phyloP scores from a whole-genome alignment of 140 eudicot genomes.

The Cichorium intybus region DNA sequence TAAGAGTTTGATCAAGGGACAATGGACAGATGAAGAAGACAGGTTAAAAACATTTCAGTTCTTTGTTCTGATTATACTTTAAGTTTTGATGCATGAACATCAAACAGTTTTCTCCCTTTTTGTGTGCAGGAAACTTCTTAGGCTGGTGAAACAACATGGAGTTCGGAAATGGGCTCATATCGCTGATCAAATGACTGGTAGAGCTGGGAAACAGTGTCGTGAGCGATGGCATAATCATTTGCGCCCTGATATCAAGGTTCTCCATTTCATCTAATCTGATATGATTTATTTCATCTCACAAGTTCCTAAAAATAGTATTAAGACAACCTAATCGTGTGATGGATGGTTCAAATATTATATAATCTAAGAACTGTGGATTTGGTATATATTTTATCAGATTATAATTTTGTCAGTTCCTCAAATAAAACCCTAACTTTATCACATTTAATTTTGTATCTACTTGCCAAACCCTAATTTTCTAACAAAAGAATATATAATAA shows the following conservation, averaged over 20 bases:
- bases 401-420: background rate
- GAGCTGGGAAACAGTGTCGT: slow-evolving; percentile 71
- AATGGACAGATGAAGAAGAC: slow-evolving; percentile 69
- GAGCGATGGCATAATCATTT: slow-evolving; percentile 75
- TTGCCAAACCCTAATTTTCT: slow-evolving; percentile 19
- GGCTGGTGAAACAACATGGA: slow-evolving; percentile 45
- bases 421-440: background rate
- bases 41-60: slow-evolving; percentile 31
- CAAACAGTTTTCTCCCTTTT: background rate
- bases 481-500: background rate
- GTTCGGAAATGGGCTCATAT: slow-evolving; percentile 57
- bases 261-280: slow-evolving; percentile 5
- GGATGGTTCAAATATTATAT: slow-evolving; percentile 4
- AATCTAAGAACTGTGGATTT: slow-evolving; percentile 34
- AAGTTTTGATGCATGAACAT: slow-evolving; percentile 18
- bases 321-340: slow-evolving; percentile 9
- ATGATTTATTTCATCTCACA: slow-evolving; percentile 3
- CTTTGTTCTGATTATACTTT: background rate
- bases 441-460: background rate
- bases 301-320: slow-evolving; percentile 11
- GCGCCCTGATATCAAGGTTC: slow-evolving; percentile 69
- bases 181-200: slow-evolving; percentile 45
- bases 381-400: slow-evolving; percentile 23
- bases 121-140: slow-evolving; percentile 39
- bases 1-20: slow-evolving; percentile 48